These are phyloP conservation scores for Arabidopsis suecica DNA, from an alignment of 345 rosid species.

Conservation along the genomic window DNA sequence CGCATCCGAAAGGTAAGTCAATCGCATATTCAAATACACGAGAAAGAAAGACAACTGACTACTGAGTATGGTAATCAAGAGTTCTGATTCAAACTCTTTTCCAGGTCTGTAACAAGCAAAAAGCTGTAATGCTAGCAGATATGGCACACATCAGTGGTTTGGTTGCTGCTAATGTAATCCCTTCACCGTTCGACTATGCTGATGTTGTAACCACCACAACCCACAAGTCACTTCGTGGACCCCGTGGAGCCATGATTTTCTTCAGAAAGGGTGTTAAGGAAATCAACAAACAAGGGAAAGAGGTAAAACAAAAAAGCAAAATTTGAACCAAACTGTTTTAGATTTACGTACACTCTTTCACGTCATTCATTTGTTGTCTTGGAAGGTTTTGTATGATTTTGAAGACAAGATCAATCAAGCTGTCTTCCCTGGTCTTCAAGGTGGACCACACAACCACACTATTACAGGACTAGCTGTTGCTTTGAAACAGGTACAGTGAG, in stretches of 20 bases:
- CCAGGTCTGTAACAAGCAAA: slow-evolving; percentile 98
- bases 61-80: slow-evolving; percentile 6
- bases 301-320: slow-evolving; percentile 49
- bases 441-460: slow-evolving; percentile 99
- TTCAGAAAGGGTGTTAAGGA: slow-evolving; percentile 93
- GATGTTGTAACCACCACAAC: slow-evolving; percentile 98
- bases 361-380: slow-evolving; percentile 20
- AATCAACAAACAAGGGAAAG: slow-evolving; percentile 91
- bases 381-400: slow-evolving; percentile 83
- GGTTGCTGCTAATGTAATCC: slow-evolving; percentile 95
- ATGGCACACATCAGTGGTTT: slow-evolving; percentile 99
- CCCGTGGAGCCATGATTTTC: slow-evolving; percentile 99
- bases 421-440: slow-evolving; percentile 99
- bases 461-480: slow-evolving; percentile 97
- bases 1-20: slow-evolving; percentile 82
- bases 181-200: slow-evolving; percentile 98
- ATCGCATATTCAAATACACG: neutral
- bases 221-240: slow-evolving; percentile 99
- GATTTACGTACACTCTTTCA: slow-evolving; percentile 17
- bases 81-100: slow-evolving; percentile 27
- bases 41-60: neutral
- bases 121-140: slow-evolving; percentile 90
- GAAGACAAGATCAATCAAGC: slow-evolving; percentile 98
- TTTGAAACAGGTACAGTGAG: slow-evolving; percentile 69
- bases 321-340: neutral